phyloP scores from a whole-genome alignment of 345 rosid species.

The Brassica nigra region DNA sequence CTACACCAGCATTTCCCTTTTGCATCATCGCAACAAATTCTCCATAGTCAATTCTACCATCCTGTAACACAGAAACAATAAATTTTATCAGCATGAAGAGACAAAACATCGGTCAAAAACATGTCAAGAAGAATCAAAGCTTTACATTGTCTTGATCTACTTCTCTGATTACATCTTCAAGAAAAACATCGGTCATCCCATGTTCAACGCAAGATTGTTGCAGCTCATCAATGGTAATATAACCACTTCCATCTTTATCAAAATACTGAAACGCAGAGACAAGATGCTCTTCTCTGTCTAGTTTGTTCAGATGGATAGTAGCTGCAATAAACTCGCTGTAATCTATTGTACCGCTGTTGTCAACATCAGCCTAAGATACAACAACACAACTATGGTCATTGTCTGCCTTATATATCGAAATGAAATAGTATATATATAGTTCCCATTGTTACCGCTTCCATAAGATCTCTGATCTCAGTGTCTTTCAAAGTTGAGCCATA shows the following conservation, averaged over 20 bases:
- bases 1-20: slow-evolving; percentile 90
- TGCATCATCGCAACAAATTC: slow-evolving; percentile 99
- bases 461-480: slow-evolving; percentile 89
- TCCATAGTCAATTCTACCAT: slow-evolving; percentile 91
- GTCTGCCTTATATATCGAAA: neutral
- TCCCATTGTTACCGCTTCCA: slow-evolving; percentile 80
- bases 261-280: slow-evolving; percentile 95
- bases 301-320: slow-evolving; percentile 89
- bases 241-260: slow-evolving; percentile 97
- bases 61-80: slow-evolving; percentile 46
- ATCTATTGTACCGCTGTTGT: slow-evolving; percentile 96
- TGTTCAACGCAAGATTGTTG: slow-evolving; percentile 95
- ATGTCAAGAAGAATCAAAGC: slow-evolving; percentile 28
- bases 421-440: neutral
- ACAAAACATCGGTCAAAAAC: neutral
- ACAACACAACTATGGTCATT: slow-evolving; percentile 1
- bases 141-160: slow-evolving; percentile 96
- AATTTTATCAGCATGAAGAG: neutral
- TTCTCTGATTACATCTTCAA: slow-evolving; percentile 92
- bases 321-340: slow-evolving; percentile 98
- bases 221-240: slow-evolving; percentile 95
- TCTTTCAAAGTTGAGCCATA: slow-evolving; percentile 96
- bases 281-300: slow-evolving; percentile 98
- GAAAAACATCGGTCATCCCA: slow-evolving; percentile 86
- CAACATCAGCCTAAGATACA: slow-evolving; percentile 85